Base-by-base conservation (phyloP, 1,284 basidiomycete genomes). In the Neolentinus lepideus region DNA sequence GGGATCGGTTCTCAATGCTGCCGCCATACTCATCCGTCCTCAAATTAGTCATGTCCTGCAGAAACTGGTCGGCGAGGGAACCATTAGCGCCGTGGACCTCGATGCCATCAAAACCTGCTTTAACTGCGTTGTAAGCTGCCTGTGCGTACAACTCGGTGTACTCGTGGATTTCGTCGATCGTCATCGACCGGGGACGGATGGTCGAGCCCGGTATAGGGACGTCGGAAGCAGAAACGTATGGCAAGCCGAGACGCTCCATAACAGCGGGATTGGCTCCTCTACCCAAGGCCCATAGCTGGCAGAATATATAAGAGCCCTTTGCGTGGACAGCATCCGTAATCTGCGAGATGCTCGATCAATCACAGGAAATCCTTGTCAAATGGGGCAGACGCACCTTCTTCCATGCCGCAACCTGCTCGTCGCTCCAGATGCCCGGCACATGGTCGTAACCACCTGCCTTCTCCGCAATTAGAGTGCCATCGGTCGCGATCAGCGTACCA, bases 21-120 rank as follows among this genome's bases (percentile, higher is more conserved):
- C 82, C 83, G 6, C 83, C 83, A 63, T 83, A 88, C 48, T 74
- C 68, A 66, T 86, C 84, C 12, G 76, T 79, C 26, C 83, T 76
- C 31, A 75, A 69, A 70, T 85, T 85, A 50, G 71, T 63, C 0
- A 77, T 60, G 35, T 73, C 69, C 59, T 78, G 73, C 21, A 74
- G 53, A 62, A 75, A 76, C 59, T 76, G 73, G 59, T 76, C 74
- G 19, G 75, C 47, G 10, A 78, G 62, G 55, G 72, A 76, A 2
- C 76, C 75, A 56, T 73, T 61, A 6, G 66, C 67, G 2, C 57
- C 62, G 53, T 75, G 74, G 1, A 75, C 56, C 57, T 75, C 73
- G 6, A 75, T 69, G 1, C 77, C 78, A 56, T 80, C 78, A 56
- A 79, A 80, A 2, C 76, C 79, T 2, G 78, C 76, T 12, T 65